Conservation (phyloP, 2,329 filamentous ascomycete genomes). For the Fusarium sp. region DNA sequence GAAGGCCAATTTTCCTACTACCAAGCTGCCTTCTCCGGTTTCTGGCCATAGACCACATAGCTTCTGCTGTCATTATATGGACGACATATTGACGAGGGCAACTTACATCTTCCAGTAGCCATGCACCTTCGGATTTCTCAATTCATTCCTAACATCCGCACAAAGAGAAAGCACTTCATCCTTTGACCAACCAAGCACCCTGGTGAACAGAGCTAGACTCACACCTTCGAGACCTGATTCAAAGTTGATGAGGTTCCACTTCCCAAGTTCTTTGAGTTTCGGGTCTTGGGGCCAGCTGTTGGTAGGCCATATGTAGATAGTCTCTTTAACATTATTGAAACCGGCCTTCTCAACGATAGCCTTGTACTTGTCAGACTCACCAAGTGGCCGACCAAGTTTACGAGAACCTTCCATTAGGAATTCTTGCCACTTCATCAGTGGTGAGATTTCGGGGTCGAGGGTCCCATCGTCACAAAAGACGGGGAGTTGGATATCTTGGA, state of each 20-base stretch:
- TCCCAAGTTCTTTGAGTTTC: constrained; percentile 31
- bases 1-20: background rate
- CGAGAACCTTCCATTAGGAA: constrained; percentile 7
- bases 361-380: constrained; percentile 12
- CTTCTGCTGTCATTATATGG: background rate
- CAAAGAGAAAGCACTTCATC: constrained; percentile 13
- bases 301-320: constrained; percentile 27
- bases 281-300: constrained; percentile 29
- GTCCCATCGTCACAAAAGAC: constrained; percentile 16
- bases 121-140: constrained; percentile 14
- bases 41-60: constrained; percentile 3
- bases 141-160: constrained; percentile 7
- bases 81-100: accelerated
- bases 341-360: constrained; percentile 4
- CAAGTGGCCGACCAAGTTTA: constrained; percentile 20
- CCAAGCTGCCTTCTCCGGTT: background rate
- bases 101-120: constrained; percentile 16
- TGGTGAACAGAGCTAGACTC: constrained; percentile 22
- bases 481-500: constrained; percentile 25
- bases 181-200: constrained; percentile 21
- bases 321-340: constrained; percentile 23
- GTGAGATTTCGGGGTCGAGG: background rate
- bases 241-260: constrained; percentile 28
- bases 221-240: constrained; percentile 17
- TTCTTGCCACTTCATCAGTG: constrained; percentile 15